phyloP scores from a whole-genome alignment of 2,329 filamentous ascomycete genomes.

The Talaromyces rugulosus region DNA sequence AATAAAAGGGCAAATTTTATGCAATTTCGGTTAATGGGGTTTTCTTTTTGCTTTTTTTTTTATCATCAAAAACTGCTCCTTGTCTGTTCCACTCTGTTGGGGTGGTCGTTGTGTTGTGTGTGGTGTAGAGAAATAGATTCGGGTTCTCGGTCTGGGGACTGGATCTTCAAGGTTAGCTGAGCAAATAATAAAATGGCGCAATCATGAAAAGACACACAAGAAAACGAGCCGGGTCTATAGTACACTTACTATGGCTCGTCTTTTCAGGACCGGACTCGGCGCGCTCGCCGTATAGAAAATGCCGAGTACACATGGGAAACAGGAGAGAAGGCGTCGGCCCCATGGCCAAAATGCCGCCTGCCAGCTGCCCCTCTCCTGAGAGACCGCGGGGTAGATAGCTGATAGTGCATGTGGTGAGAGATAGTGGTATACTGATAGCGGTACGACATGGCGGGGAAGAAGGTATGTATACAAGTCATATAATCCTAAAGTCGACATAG shows the following conservation, averaged over 20 bases:
- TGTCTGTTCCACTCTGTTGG: no score
- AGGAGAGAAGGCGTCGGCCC: not conserved
- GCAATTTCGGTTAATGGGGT: no score
- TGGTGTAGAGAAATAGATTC: no score
- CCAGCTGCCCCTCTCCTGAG: not conserved
- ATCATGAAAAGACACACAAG: not conserved
- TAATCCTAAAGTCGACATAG: no score
- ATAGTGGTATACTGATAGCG: not conserved
- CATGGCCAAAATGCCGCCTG: no score
- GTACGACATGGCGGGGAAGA: not conserved
- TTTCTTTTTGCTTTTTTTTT: no score
- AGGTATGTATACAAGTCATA: no score
- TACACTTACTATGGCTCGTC: not conserved
- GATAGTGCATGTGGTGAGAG: not conserved
- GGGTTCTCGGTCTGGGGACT: no score
- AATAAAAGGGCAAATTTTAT: no score
- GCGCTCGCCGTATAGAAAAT: not conserved
- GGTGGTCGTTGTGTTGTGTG: no score
- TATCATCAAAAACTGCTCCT: no score
- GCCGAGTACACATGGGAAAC: not conserved
- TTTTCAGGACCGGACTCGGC: not conserved
- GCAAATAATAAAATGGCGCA: not conserved
- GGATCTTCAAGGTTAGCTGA: not conserved
- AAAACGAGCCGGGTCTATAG: not conserved
- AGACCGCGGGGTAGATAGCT: not conserved